These are phyloP conservation scores for Exophiala alcalophila DNA, from an alignment of 2,329 filamentous ascomycete genomes.

Conservation along the genomic window DNA sequence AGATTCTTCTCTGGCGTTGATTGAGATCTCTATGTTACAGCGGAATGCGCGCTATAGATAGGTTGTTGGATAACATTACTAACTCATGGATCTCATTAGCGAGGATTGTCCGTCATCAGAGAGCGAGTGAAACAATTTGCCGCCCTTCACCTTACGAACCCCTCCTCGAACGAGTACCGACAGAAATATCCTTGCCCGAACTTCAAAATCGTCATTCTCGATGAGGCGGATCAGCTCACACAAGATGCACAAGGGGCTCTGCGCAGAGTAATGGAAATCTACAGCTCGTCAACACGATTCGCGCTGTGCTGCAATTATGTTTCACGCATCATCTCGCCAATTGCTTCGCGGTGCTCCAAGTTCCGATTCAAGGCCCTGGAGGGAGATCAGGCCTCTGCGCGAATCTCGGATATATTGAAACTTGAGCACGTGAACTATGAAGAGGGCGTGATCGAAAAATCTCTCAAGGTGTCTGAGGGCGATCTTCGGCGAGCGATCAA, in stretches of 20 bases:
- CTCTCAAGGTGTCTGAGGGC: slow-evolving; percentile 86
- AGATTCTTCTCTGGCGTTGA: too few species aligned
- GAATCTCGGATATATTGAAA: slow-evolving; percentile 78
- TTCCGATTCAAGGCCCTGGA: slow-evolving; percentile 96
- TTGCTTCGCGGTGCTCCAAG: slow-evolving; percentile 91
- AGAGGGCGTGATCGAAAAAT: slow-evolving; percentile 73
- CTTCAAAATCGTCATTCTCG: slow-evolving; percentile 98
- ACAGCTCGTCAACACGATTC: slow-evolving; percentile 93
- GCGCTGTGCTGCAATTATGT: slow-evolving; percentile 99
- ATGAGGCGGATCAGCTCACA: slow-evolving; percentile 96
- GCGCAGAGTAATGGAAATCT: slow-evolving; percentile 95
- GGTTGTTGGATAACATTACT: too few species aligned
- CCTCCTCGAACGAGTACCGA: slow-evolving; percentile 45
- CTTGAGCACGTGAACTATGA: slow-evolving; percentile 74
- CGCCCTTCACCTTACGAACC: slow-evolving; percentile 41
- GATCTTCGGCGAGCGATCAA: slow-evolving; percentile 96
- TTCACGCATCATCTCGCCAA: slow-evolving; percentile 92
- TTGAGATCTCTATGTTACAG: too few species aligned
- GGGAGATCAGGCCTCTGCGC: slow-evolving; percentile 73
- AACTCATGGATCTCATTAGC: too few species aligned
- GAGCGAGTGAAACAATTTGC: slow-evolving; percentile 99
- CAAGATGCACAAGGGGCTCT: slow-evolving; percentile 91
- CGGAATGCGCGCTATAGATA: too few species aligned
- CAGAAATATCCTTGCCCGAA: slow-evolving; percentile 81
- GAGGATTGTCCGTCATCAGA: slow-evolving; percentile 92